These are phyloP conservation scores for Schizothecium vesticola DNA, from an alignment of 495 filamentous ascomycete species.

Conservation along the genomic window DNA sequence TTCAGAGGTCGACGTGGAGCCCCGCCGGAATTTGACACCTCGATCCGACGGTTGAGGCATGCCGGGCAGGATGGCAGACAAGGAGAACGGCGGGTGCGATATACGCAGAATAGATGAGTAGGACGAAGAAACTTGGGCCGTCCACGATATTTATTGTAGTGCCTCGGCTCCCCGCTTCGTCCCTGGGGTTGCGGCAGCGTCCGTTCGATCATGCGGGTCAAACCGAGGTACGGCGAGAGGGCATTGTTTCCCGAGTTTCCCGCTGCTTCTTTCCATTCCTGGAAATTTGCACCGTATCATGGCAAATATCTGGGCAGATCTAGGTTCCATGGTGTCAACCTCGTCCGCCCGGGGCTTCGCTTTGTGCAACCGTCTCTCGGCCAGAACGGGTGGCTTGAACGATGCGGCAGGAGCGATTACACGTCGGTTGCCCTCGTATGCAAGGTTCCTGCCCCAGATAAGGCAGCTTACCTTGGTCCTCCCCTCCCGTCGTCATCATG, in stretches of 20 bases:
- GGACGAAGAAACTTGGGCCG: not conserved
- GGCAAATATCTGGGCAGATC: not conserved
- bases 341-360: not conserved
- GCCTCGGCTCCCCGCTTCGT: not conserved
- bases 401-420: conserved; percentile 6
- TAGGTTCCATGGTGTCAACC: not conserved
- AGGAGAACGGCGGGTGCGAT: not conserved
- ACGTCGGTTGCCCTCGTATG: conserved; percentile 10
- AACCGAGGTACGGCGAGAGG: conserved; percentile 13
- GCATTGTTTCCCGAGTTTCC: not conserved
- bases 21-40: too few relatives aligned
- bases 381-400: not conserved
- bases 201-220: conserved; percentile 20
- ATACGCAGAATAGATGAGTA: not conserved
- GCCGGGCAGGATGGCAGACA: not conserved
- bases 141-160: not conserved
- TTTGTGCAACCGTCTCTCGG: not conserved
- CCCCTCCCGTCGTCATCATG: not conserved
- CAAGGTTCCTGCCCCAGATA: conserved; percentile 11
- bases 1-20: too few relatives aligned
- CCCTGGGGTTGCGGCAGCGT: conserved; percentile 1
- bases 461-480: not conserved
- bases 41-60: not conserved
- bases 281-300: not conserved
- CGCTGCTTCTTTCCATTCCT: conserved; percentile 7